A percentile compares a stretch with the other conserved stretches of the same genome.
Evolutionary conservation across 306 rosid species (phyloP).

Genomic region (Vigna hirtella): DNA sequence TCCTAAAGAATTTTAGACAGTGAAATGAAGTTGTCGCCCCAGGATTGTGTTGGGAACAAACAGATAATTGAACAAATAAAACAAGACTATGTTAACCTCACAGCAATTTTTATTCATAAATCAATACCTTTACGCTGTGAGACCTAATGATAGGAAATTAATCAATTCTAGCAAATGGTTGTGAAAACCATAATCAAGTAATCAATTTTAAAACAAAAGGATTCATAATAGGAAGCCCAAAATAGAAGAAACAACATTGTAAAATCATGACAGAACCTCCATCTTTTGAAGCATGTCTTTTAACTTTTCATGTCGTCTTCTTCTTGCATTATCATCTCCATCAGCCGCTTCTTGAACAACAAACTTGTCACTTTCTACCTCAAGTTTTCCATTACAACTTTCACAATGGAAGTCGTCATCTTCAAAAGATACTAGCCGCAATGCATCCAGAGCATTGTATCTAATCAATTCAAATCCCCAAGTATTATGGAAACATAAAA

Average conservation of each 20-base stretch:
- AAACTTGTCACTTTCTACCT: conserved; percentile 90
- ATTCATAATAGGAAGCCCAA: conserved; percentile 9
- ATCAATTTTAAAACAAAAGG: conserved; percentile 10
- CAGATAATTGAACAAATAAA: neutral
- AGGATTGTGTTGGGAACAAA: no score
- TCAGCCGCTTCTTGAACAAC: conserved; percentile 88
- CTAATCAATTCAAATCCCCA: conserved; percentile 48
- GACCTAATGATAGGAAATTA: neutral
- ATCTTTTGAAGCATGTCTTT: conserved; percentile 89
- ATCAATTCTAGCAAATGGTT: neutral
- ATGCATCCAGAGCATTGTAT: conserved; percentile 91
- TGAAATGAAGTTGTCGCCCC: no score
- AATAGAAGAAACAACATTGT: conserved; percentile 22
- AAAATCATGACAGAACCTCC: conserved; percentile 64
- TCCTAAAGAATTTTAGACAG: no score
- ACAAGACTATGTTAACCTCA: neutral
- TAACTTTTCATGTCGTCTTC: conserved; percentile 82
- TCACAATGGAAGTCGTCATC: conserved; percentile 93
- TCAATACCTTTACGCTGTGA: neutral
- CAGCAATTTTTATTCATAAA: neutral
- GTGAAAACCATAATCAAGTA: neutral
- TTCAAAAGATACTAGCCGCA: conserved; percentile 80
- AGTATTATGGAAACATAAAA: conserved; percentile 36
- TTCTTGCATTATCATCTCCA: conserved; percentile 86
- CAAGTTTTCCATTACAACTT: conserved; percentile 89